Evolutionary conservation across 2,329 filamentous ascomycete species (phyloP), one percentile per base, ranked within the genome.

Genomic region (Epichloe sp.): DNA sequence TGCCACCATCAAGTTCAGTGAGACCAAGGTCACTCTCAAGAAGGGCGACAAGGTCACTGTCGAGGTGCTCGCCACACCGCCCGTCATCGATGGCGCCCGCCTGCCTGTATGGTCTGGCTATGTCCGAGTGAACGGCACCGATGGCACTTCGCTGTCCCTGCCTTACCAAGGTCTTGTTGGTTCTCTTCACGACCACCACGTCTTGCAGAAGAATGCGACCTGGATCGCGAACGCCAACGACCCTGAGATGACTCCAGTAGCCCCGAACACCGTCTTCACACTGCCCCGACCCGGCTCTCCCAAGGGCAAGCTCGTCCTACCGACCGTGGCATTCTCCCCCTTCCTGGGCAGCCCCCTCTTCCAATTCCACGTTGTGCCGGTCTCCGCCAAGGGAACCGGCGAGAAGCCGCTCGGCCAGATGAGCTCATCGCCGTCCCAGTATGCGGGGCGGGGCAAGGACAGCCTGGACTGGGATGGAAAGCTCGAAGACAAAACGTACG

Each of bases 31-130:
- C 4, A 40, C 46, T 17, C 10, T 47, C 38, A n/a, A 42, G 31
- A n/a, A 37, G 1, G 44, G 44, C 15, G 26, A 11, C 8, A 44
- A 35, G 8, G 10, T 36, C 19, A 17, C 48, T 10, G 34, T 51
- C 15, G 15, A 37, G 4, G 50, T 51, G 11, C 14, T 15, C 6
- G 37, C 50, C 10, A 5, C 23, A 72, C 55, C 59, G 76, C 65
- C 71, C 75, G 26, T 59, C 62, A 5, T 68, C 62, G 58, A 68
- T 37, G 53, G 54, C 3, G 55, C 53, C 1, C 60, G 60, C 7
- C 54, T 72, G 19, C 69, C 69, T 5, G 62, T 73, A 8, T 73
- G 72, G 59, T 67, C 67, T 21, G 71, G 71, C 14, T 72, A 67
- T 59, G 60, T 74, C 47, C 60, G 65, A 11, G 57, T 74, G 47